Evolutionary conservation across 2,329 filamentous ascomycete genomes (phyloP), one percentile per base, ranked within the genome.

Genomic region (Xylariaceae sp.): DNA sequence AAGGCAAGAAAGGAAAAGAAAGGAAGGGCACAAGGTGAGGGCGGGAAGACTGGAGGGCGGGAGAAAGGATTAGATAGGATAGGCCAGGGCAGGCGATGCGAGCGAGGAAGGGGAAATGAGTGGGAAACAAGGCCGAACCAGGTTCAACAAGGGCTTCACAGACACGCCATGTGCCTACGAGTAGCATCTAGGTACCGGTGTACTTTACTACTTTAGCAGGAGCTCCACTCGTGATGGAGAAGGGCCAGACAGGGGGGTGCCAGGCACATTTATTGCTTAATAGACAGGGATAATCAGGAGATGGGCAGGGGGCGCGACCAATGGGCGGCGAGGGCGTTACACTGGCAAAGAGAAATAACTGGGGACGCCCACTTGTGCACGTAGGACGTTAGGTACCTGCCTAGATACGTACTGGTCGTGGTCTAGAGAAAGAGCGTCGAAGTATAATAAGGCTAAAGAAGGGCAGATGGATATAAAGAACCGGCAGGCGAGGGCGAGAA

Each of bases 11-110:
- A 51, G 30, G 18, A 49, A 49, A 64, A 65, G 67, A 68, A 69
- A 62, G 57, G 69, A 72, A 62, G 65, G 69, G 69, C 61, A 60
- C 67, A 64, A 67, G 68, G 70, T 69, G 64, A 68, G 66, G 2
- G 67, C 64, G 67, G 61, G 62, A 65, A 65, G 67, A 65, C 61
- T 65, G 61, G 69, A 67, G 62, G 64, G 65, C 53, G 56, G 61
- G 63, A 64, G 64, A 64, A 65, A 61, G 64, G 64, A 59, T 39
- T 48, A 23, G 45, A 48, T 48, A 66, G 59, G 62, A 23, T 23
- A 23, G 23, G 23, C 23, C 23, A 23, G 23, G 23, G 23, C 23
- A 23, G 23, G 23, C 23, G 23, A 23, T 23, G 23, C 23, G 59
- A 62, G 63, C 49, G 62, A 65, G 56, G 57, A 62, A 64, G 59